These are phyloP conservation scores for Microbotryomycetes sp. DNA, from an alignment of 1,284 basidiomycete genomes.

Conservation along the genomic window DNA sequence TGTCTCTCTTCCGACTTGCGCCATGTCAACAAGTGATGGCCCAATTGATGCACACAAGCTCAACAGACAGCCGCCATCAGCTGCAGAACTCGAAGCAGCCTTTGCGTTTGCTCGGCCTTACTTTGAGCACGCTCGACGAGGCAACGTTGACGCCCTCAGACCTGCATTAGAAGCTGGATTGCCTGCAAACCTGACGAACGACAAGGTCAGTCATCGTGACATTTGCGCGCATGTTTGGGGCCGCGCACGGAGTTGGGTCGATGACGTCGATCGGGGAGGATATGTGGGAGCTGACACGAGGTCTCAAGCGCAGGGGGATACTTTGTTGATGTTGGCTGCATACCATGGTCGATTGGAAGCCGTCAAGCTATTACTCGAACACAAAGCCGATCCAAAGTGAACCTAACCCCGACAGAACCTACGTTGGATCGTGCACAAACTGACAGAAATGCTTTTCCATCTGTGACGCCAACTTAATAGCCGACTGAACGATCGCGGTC, in stretches of 20 bases:
- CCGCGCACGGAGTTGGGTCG: not conserved
- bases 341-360: constrained; percentile 65
- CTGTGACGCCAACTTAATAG: too few relatives aligned
- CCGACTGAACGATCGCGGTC: constrained; percentile 63
- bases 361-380: constrained; percentile 50
- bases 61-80: not conserved
- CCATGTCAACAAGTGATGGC: not conserved
- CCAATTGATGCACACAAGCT: not conserved
- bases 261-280: not conserved
- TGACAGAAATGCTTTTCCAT: not conserved
- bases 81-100: constrained; percentile 43
- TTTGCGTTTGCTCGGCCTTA: constrained; percentile 63
- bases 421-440: too few relatives aligned
- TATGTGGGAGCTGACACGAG: not conserved
- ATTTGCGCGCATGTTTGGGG: not conserved
- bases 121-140: constrained; percentile 65
- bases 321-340: constrained; percentile 65
- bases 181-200: constrained; percentile 68
- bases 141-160: constrained; percentile 50
- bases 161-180: constrained; percentile 62
- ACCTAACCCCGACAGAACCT: constrained; percentile 13
- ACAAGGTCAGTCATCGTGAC: constrained; percentile 47
- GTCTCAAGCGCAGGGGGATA: constrained; percentile 54
- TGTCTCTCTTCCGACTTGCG: not conserved
- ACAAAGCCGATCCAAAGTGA: constrained; percentile 58